A percentile compares a stretch with the other conserved stretches of the same genome.
phyloP scores from a whole-genome alignment of 352 stramenopile genomes.

The Pythium volutum region DNA sequence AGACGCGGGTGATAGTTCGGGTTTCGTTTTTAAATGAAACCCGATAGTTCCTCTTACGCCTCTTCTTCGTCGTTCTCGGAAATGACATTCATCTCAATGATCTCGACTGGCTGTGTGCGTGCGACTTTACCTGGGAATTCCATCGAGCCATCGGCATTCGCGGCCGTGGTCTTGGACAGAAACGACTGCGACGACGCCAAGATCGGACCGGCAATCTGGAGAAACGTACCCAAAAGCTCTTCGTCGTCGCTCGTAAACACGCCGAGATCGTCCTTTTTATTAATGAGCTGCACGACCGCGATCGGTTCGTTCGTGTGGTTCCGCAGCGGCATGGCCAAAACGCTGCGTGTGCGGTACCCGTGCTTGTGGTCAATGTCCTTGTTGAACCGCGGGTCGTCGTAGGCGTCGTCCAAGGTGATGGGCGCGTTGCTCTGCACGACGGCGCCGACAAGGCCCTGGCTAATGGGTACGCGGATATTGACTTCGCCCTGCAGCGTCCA shows the following conservation, averaged over 20 bases:
- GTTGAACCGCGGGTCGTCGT: conserved; percentile 88
- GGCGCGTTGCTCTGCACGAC: conserved; percentile 64
- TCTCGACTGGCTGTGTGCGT: conserved; percentile 32
- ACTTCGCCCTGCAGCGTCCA: conserved; percentile 89
- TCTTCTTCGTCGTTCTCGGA: conserved; percentile 79
- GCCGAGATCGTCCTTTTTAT: conserved; percentile 70
- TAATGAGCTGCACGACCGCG: conserved; percentile 88
- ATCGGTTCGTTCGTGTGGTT: conserved; percentile 74
- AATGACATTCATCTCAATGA: conserved; percentile 82
- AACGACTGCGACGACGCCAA: conserved; percentile 83
- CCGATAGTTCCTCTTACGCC: too few relatives aligned
- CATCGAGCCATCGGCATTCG: conserved; percentile 35
- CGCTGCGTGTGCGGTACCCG: conserved; percentile 82
- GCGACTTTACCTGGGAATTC: conserved; percentile 61
- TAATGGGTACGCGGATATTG: conserved; percentile 86
- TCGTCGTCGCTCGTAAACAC: conserved; percentile 87
- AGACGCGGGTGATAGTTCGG: too few relatives aligned
- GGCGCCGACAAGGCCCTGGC: conserved; percentile 79
- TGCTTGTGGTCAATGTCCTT: conserved; percentile 88
- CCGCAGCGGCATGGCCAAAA: conserved; percentile 86
- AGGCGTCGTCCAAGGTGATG: conserved; percentile 86
- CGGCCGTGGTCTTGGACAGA: conserved; percentile 48
- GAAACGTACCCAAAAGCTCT: conserved; percentile 82
- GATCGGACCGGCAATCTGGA: conserved; percentile 87
- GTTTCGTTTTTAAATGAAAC: not conserved